These are phyloP conservation scores for Blastobotrys muscicola DNA, from an alignment of 805 yeast species.

Conservation along the genomic window DNA sequence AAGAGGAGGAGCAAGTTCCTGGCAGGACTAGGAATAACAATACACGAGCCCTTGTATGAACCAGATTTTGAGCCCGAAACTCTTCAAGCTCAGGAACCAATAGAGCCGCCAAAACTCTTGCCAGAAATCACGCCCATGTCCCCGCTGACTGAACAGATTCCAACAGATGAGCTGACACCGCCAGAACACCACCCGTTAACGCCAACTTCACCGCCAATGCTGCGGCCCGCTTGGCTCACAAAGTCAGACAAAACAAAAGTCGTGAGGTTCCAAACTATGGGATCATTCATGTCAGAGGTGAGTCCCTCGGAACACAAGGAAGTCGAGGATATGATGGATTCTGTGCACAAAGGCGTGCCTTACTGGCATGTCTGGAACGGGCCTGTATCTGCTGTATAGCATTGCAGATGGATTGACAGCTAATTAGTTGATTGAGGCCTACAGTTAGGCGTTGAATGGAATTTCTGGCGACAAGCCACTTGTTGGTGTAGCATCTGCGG, in stretches of 20 bases:
- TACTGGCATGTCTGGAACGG: slow-evolving; percentile 2
- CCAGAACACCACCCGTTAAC: too few relatives aligned
- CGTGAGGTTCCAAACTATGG: not conserved
- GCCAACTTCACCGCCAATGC: not conserved
- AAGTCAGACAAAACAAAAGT: not conserved
- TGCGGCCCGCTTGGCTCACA: not conserved
- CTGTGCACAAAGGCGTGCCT: not conserved
- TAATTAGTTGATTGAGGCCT: not conserved
- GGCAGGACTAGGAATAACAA: too few relatives aligned
- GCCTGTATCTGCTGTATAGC: not conserved
- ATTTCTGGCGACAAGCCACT: not conserved
- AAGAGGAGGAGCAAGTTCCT: too few relatives aligned
- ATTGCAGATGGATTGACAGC: not conserved
- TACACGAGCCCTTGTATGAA: too few relatives aligned
- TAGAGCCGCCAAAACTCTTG: too few relatives aligned
- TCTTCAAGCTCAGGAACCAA: too few relatives aligned
- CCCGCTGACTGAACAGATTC: too few relatives aligned
- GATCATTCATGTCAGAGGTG: slow-evolving; percentile 1
- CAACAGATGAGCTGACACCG: too few relatives aligned
- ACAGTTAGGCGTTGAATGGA: not conserved
- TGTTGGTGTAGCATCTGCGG: too few relatives aligned
- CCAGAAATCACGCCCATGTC: too few relatives aligned
- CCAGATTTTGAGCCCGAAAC: too few relatives aligned
- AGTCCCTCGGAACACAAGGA: not conserved
- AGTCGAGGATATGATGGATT: not conserved